phyloP scores from a whole-genome alignment of 305 asterid species.

The Rubia balearica region DNA sequence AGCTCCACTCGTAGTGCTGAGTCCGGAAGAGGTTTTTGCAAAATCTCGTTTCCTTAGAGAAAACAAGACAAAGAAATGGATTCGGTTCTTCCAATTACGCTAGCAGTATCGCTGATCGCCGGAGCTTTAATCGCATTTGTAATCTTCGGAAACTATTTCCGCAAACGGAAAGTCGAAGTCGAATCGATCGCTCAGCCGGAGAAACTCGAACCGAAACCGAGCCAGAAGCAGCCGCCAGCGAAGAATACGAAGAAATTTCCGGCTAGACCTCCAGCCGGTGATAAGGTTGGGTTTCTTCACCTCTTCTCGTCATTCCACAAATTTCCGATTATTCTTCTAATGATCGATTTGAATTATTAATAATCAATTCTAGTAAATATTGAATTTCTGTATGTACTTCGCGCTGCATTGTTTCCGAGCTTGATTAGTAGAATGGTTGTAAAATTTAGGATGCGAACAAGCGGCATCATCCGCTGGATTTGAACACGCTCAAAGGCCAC shows the following conservation, averaged over 20 bases:
- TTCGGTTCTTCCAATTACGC: conserved; percentile 42
- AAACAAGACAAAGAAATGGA: conserved; percentile 37
- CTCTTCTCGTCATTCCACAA: background rate
- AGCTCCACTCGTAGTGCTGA: background rate
- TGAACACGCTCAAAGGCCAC: conserved; percentile 97
- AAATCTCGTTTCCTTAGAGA: background rate
- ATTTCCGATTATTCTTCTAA: background rate
- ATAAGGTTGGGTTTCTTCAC: conserved; percentile 49
- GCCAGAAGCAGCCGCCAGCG: conserved; percentile 24
- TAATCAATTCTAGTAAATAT: background rate
- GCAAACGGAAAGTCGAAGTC: conserved; percentile 62
- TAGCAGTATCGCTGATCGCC: conserved; percentile 42
- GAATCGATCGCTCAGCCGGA: conserved; percentile 61
- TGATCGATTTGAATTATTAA: background rate
- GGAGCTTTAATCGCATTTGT: conserved; percentile 74
- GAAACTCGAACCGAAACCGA: conserved; percentile 30
- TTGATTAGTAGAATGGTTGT: conserved; percentile 12
- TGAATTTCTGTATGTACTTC: background rate
- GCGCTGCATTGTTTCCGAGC: background rate
- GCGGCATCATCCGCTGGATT: conserved; percentile 87
- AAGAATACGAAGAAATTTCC: conserved; percentile 47
- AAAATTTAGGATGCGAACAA: conserved; percentile 65
- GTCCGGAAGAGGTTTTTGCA: background rate
- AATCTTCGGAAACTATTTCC: conserved; percentile 57
- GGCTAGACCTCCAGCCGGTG: conserved; percentile 60